These are phyloP conservation scores for Curvularia spicifera DNA, from an alignment of 2,329 filamentous ascomycete species.

Conservation along the genomic window DNA sequence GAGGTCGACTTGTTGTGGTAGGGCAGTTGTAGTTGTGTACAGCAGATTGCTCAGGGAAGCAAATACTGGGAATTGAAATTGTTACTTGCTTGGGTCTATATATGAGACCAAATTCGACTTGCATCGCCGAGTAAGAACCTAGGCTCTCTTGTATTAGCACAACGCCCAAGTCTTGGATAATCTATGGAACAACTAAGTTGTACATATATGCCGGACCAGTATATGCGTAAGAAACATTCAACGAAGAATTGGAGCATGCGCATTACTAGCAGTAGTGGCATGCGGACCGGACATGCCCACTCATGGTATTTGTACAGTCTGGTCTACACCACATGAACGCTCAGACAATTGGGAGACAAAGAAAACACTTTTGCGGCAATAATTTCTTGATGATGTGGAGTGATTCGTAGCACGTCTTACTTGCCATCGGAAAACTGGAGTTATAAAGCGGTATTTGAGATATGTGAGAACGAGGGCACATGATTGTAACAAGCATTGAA, in stretches of 20 bases:
- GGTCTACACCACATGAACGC: too few relatives aligned
- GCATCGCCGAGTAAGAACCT: not conserved
- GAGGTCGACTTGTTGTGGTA: conserved; percentile 5
- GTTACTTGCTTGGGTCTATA: not conserved
- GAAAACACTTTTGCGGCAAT: conserved; percentile 17
- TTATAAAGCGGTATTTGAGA: conserved; percentile 8
- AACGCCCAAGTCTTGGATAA: not conserved
- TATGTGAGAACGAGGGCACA: conserved; percentile 13
- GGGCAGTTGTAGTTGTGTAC: not conserved
- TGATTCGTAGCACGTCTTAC: conserved; percentile 1
- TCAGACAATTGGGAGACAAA: conserved; percentile 10
- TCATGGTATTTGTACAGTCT: too few relatives aligned
- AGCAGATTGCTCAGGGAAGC: not conserved
- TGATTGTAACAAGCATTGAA: not conserved
- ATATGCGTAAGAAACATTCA: conserved; percentile 14
- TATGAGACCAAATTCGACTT: too few relatives aligned
- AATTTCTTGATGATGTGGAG: conserved; percentile 18
- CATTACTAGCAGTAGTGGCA: conserved; percentile 14
- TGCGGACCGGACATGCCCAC: too few relatives aligned
- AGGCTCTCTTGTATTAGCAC: not conserved
- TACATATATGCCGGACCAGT: not conserved
- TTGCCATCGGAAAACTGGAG: conserved; percentile 16
- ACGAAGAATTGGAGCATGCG: conserved; percentile 16
- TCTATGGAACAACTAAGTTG: not conserved
- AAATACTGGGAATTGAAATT: not conserved